Evolutionary conservation across 768 basidiomycete genomes (phyloP).

Genomic region (Cystofilobasidium capitatum): DNA sequence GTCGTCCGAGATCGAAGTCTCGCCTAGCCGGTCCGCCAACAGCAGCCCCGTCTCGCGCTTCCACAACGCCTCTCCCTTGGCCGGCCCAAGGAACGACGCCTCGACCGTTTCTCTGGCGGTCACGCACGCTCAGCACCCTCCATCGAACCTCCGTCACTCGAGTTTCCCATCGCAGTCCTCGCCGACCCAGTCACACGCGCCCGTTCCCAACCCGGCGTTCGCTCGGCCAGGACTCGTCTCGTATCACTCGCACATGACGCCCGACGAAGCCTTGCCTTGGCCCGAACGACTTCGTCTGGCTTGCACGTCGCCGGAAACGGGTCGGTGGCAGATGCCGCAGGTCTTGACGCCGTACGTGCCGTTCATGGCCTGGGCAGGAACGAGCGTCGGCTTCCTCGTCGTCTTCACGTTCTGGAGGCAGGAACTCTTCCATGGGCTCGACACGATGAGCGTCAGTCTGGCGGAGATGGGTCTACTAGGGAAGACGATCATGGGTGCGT

Average conservation of each 20-base stretch:
- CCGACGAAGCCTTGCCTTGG: background rate
- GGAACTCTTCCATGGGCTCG: constrained; percentile 71
- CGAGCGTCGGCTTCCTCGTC: constrained; percentile 64
- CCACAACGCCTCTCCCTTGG: constrained; percentile 3
- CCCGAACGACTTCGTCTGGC: background rate
- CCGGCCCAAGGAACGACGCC: background rate
- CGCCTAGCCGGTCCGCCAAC: background rate
- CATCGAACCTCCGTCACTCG: constrained; percentile 9
- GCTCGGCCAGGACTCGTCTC: background rate
- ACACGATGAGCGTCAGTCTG: constrained; percentile 68
- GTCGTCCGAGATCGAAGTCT: constrained; percentile 8
- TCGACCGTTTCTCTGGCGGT: background rate
- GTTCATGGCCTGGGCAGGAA: constrained; percentile 63
- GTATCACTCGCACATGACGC: constrained; percentile 16
- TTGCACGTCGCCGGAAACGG: constrained; percentile 9
- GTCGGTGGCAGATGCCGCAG: constrained; percentile 9
- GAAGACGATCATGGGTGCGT: constrained; percentile 58
- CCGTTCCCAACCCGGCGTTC: background rate
- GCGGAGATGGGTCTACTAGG: constrained; percentile 63
- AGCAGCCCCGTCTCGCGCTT: constrained; percentile 4
- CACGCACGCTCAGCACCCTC: background rate
- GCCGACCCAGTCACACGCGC: background rate
- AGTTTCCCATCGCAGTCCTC: background rate
- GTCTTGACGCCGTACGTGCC: constrained; percentile 67
- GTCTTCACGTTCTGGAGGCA: constrained; percentile 76